phyloP scores from a whole-genome alignment of 768 basidiomycete species.

The Pisolithus orientalis region DNA sequence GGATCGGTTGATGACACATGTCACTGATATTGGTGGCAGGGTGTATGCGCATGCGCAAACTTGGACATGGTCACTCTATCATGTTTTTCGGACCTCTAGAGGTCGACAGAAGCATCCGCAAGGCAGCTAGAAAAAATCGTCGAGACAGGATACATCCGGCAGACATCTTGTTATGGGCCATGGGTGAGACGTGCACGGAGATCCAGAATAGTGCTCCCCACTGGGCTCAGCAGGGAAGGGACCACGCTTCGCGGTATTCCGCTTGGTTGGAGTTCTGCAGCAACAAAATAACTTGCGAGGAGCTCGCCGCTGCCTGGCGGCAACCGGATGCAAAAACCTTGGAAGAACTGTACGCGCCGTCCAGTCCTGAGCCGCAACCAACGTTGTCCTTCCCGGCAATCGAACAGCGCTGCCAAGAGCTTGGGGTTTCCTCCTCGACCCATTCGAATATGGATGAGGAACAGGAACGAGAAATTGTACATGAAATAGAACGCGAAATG shows the following conservation, averaged over 20 bases:
- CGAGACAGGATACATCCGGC: slow-evolving; percentile 3
- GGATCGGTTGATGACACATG: not conserved
- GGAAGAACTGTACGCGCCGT: slow-evolving; percentile 28
- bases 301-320: slow-evolving; percentile 27
- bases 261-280: slow-evolving; percentile 12
- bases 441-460: slow-evolving; percentile 36
- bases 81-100: slow-evolving; percentile 42
- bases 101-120: slow-evolving; percentile 32
- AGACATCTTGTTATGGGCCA: slow-evolving; percentile 40
- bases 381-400: slow-evolving; percentile 3
- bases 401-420: slow-evolving; percentile 8
- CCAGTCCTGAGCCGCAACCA: not conserved
- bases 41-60: slow-evolving; percentile 48
- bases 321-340: slow-evolving; percentile 34
- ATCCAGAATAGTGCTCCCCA: slow-evolving; percentile 33
- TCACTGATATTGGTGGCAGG: slow-evolving; percentile 21
- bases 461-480: slow-evolving; percentile 43
- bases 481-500: slow-evolving; percentile 39
- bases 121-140: slow-evolving; percentile 8
- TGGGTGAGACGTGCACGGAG: slow-evolving; percentile 37
- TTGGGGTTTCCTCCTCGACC: slow-evolving; percentile 10
- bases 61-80: slow-evolving; percentile 42
- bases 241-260: slow-evolving; percentile 12
- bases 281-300: not conserved
- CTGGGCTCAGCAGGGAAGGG: slow-evolving; percentile 36